These are phyloP conservation scores for Leptographium procerum DNA, from an alignment of 2,329 filamentous ascomycete genomes.

Conservation along the genomic window DNA sequence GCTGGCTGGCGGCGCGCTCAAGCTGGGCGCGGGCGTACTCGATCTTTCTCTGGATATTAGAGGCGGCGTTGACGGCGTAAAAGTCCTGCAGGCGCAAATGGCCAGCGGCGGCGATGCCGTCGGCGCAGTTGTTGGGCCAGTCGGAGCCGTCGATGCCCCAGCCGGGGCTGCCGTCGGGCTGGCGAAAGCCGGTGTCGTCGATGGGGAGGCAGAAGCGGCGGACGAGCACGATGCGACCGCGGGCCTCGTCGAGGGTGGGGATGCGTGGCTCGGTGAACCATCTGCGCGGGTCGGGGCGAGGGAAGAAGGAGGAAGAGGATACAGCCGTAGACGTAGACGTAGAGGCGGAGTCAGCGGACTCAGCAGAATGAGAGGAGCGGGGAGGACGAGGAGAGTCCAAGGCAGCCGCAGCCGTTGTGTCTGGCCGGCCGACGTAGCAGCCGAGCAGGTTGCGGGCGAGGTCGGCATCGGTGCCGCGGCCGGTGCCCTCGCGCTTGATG, in stretches of 20 bases:
- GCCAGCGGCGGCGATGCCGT: slow-evolving; percentile 58
- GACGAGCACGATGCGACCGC: slow-evolving; percentile 75
- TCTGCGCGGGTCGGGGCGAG: slow-evolving; percentile 18
- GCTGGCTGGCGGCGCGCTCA: slow-evolving; percentile 51
- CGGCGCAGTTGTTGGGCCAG: slow-evolving; percentile 85
- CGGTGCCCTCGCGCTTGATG: slow-evolving; percentile 82
- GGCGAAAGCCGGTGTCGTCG: slow-evolving; percentile 25
- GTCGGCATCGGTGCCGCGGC: slow-evolving; percentile 66
- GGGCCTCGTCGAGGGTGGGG: slow-evolving; percentile 65
- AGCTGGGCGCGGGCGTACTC: slow-evolving; percentile 62
- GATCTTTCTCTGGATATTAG: slow-evolving; percentile 74
- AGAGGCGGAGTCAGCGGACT: neutral
- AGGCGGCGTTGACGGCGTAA: slow-evolving; percentile 70
- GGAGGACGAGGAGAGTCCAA: too few relatives aligned
- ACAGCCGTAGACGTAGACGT: too few relatives aligned
- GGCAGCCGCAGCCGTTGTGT: too few relatives aligned
- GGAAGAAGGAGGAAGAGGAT: too few relatives aligned
- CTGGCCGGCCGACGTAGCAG: slow-evolving; percentile 53
- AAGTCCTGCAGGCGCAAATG: slow-evolving; percentile 85
- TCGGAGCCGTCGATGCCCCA: slow-evolving; percentile 49
- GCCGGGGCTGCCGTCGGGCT: slow-evolving; percentile 37
- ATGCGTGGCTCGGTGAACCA: slow-evolving; percentile 76
- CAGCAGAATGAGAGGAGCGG: too few relatives aligned
- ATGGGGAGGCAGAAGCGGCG: slow-evolving; percentile 57
- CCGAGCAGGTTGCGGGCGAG: slow-evolving; percentile 61